A percentile compares a stretch with the other conserved stretches of the same genome.
phyloP scores from a whole-genome alignment of 306 rosid genomes.

The Quercus glauca region DNA sequence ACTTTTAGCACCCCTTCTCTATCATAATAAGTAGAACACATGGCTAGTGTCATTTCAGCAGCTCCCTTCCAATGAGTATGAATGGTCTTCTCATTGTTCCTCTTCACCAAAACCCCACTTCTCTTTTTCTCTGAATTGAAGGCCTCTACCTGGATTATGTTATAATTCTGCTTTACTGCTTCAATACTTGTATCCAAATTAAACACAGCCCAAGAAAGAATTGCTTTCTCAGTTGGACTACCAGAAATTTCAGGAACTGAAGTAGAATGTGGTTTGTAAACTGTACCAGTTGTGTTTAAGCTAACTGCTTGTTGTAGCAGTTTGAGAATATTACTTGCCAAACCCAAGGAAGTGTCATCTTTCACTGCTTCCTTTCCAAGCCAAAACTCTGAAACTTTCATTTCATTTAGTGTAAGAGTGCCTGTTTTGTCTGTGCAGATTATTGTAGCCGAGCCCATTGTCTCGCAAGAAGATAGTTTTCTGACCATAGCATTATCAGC shows the following conservation, averaged over 20 bases:
- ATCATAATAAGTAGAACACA: constrained; percentile 21
- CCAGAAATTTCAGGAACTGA: constrained; percentile 21
- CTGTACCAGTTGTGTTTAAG: constrained; percentile 24
- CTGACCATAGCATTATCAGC: constrained; percentile 27
- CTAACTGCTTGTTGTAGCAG: constrained; percentile 21
- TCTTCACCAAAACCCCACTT: constrained; percentile 19
- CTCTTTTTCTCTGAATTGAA: constrained; percentile 29
- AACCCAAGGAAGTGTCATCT: not conserved
- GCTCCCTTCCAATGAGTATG: constrained; percentile 32
- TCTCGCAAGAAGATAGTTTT: constrained; percentile 30
- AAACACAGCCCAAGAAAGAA: constrained; percentile 20
- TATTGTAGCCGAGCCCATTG: constrained; percentile 23
- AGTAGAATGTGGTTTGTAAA: constrained; percentile 5
- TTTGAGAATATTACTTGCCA: not conserved
- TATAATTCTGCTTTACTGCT: constrained; percentile 17
- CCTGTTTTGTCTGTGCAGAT: constrained; percentile 31
- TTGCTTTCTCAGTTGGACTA: constrained; percentile 27
- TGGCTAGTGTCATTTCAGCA: constrained; percentile 18
- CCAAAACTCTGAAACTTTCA: constrained; percentile 29
- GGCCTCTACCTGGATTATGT: constrained; percentile 19
- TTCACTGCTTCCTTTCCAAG: constrained; percentile 11
- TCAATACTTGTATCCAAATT: constrained; percentile 11
- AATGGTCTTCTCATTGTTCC: not conserved
- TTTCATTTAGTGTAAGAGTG: constrained; percentile 26
- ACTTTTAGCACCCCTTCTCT: constrained; percentile 4